Evolutionary conservation across 192 early-diverging fungal genomes (phyloP).

Genomic region (Linnemannia hyalina): DNA sequence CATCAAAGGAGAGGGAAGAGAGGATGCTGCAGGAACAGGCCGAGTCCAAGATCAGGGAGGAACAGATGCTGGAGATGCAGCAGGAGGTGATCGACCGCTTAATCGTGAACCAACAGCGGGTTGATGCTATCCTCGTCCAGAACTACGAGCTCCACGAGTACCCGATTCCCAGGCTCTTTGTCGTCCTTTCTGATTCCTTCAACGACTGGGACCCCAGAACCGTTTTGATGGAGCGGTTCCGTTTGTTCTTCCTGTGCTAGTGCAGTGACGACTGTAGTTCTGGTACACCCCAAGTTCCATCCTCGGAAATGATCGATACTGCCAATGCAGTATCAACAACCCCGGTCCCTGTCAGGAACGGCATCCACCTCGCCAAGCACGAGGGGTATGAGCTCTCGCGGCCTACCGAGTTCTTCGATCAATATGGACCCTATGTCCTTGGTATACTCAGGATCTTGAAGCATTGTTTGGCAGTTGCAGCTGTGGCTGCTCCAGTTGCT

Average conservation of each 20-base stretch:
- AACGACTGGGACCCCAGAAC: constrained; percentile 2
- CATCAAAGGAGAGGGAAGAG: constrained; percentile 1
- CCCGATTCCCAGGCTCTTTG: constrained; percentile 2
- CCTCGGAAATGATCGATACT: too few species aligned
- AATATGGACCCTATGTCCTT: constrained; percentile 14
- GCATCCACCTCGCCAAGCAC: constrained; percentile 13
- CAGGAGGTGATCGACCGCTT: constrained; percentile 1
- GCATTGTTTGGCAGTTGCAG: background rate
- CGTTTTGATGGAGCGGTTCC: constrained; percentile 12
- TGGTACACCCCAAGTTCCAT: background rate
- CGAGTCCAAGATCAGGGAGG: too few species aligned
- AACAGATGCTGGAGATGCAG: background rate
- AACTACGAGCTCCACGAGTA: background rate
- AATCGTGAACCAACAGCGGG: background rate
- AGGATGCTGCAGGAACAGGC: background rate
- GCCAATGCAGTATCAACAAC: background rate
- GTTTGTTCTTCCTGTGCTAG: constrained; percentile 23
- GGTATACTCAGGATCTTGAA: constrained; percentile 12
- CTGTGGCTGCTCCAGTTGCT: background rate
- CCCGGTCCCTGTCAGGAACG: background rate
- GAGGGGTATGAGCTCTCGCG: constrained; percentile 16
- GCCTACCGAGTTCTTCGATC: constrained; percentile 20
- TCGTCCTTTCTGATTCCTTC: background rate
- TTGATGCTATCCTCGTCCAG: constrained; percentile 14
- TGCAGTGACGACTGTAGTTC: background rate